Base-by-base conservation (phyloP, 306 rosid genomes). In the Senna tora region DNA sequence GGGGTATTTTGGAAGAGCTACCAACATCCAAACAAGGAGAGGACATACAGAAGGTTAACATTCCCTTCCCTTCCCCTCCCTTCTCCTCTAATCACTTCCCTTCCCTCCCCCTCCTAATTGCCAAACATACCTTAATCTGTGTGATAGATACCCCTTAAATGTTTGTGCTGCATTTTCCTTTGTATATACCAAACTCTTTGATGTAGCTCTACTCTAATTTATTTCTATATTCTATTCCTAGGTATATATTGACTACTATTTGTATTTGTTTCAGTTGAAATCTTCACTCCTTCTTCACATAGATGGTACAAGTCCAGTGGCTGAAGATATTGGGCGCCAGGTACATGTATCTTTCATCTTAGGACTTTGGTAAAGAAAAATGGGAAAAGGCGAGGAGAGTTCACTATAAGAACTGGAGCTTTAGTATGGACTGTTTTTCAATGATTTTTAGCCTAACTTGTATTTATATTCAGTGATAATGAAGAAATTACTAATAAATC, bases 291-390 rank as follows among this genome's bases (percentile, higher is more conserved):
- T 92, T 56, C 92, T 89, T 70, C 97, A 92, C 85, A 84, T 92
- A 33, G 97, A 92, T 64, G 97, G 97, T 52, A 89, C 97, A 49
- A 89, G 97, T 67, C 86, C 97, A 0, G 71, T 89, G 49, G 96
- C 97, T 15, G 97, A 92, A 89, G 97, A 92, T 78, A 92, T 92
- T 67, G 97, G 97, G 21, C 97, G 97, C 42, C 97, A 92, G 97
- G 97, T 92, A 74, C 59, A 2, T 14, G 53, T 14, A 75, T 75
- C 49, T 67, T 50, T 61, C 22, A 51, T 22, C 34, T 25, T 14
- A 13, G 28, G 36, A 25, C 43, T 39, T 52, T 15, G n/a, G 47
- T 25, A 17, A 58, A 5, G 28, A 41, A 70, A 54, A 25, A 41
- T 51, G 19, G n/a, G 15, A n/a, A n/a, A n/a, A n/a, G n/a, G n/a